Evolutionary conservation across 768 basidiomycete genomes (phyloP), one percentile per base, ranked within the genome.

Genomic region (Cyclocybe aegerita): DNA sequence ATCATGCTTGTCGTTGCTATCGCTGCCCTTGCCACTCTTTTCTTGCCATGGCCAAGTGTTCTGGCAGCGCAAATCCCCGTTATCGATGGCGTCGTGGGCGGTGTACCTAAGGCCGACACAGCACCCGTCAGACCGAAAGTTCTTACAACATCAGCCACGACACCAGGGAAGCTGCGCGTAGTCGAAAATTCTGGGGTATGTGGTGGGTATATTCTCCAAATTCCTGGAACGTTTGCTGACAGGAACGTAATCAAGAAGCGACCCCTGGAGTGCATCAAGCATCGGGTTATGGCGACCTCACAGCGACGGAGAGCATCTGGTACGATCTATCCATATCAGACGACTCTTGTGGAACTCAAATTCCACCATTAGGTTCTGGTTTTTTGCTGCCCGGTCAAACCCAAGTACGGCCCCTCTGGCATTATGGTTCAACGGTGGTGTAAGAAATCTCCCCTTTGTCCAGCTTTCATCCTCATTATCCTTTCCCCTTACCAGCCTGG

Each of bases 351-450:
- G 29, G 35, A 5, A 49, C 35, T 48, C 8, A 45, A 23, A 23
- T 8, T 23, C 38, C 16, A 15, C 30, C 1, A 29, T 3, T 42
- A 83, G 83, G 78, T 86, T 85, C 68, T 85, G 82, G 82, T 86
- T 81, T 68, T 86, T 86, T 55, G 83, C 70, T 9, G 75, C 84
- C 0, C 78, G 84, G 12, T 78, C 79, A 15, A 79, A 81, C 57
- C 75, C 83, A 0, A 75, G 74, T 16, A 82, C 73, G 0, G 84
- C 83, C 0, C 83, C 85, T n/a, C 71, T 87, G 12, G 71, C 79
- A 14, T 69, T 85, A 7, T 86, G 84, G 85, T 79, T 86, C 52
- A 85, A 86, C 62, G 84, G 83, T 62, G 76, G 82, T 42, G 76
- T 77, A 62, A 16, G 77, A 67, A 7, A 23, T 40, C 30, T 35